These are phyloP conservation scores for Fusarium sp. DNA, from an alignment of 2,329 filamentous ascomycete genomes.

Conservation along the genomic window DNA sequence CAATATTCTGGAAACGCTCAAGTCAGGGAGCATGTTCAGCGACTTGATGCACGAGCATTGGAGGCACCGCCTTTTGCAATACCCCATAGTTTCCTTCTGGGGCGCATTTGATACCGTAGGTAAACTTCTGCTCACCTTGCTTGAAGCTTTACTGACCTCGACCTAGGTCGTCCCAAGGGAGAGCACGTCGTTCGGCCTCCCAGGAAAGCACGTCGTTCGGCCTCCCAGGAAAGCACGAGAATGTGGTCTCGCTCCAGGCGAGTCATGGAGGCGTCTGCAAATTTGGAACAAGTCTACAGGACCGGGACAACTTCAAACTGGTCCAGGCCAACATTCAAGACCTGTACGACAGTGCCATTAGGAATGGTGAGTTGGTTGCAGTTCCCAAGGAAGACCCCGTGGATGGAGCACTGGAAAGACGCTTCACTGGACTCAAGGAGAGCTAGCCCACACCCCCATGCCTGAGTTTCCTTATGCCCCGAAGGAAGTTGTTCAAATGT, in stretches of 20 bases:
- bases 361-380: background rate
- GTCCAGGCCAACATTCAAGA: background rate
- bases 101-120: background rate
- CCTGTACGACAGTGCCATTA: background rate
- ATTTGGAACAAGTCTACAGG: background rate
- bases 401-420: background rate
- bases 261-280: background rate
- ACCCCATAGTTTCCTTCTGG: background rate
- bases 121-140: too few species aligned
- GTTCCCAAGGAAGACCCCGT: background rate
- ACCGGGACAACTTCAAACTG: background rate
- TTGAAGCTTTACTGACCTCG: background rate
- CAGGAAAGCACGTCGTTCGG: background rate
- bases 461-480: background rate
- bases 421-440: background rate
- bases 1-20: background rate
- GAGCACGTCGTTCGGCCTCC: background rate
- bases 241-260: background rate
- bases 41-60: background rate
- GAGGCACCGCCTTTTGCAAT: background rate
- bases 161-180: background rate
- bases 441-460: background rate
- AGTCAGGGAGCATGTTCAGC: background rate
- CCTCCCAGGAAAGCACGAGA: background rate
- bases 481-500: background rate